phyloP scores from a whole-genome alignment of 305 asterid genomes.

The Fraxinus baroniana region DNA sequence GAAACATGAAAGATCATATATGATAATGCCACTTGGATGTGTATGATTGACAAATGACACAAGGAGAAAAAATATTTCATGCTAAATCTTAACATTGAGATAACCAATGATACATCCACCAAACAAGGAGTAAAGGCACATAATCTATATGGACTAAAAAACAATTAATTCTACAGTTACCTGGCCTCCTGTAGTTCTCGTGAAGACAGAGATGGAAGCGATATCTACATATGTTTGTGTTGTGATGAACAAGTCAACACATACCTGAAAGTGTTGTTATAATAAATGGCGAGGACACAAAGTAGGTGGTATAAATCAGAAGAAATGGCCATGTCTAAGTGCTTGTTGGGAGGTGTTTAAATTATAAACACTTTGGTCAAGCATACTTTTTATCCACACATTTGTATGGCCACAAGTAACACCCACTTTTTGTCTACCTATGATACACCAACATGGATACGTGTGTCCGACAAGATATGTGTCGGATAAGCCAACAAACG shows the following conservation, averaged over 20 bases:
- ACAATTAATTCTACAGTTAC: conserved; percentile 33
- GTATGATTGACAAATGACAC: background rate
- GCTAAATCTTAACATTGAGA: background rate
- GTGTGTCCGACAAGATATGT: no score
- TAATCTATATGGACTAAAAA: conserved; percentile 11
- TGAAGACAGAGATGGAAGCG: conserved; percentile 81
- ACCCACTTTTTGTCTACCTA: background rate
- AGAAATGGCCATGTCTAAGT: background rate
- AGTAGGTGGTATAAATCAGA: background rate
- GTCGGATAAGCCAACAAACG: no score
- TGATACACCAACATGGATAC: no score
- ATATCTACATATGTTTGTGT: conserved; percentile 79
- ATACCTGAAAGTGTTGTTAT: conserved; percentile 54
- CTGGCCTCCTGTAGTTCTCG: conserved; percentile 92
- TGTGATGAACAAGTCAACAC: conserved; percentile 85
- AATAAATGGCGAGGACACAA: conserved; percentile 15
- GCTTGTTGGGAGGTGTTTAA: background rate
- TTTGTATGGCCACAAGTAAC: background rate
- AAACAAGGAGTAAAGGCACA: conserved; percentile 5
- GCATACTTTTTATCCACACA: background rate
- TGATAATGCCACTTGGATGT: background rate
- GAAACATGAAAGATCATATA: conserved; percentile 7
- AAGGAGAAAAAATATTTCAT: background rate
- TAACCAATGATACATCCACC: background rate
- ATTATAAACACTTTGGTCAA: background rate